A percentile compares a stretch with the other conserved stretches of the same genome.
Evolutionary conservation across 2,329 filamentous ascomycete genomes (phyloP).

Genomic region (Exophiala sp.): DNA sequence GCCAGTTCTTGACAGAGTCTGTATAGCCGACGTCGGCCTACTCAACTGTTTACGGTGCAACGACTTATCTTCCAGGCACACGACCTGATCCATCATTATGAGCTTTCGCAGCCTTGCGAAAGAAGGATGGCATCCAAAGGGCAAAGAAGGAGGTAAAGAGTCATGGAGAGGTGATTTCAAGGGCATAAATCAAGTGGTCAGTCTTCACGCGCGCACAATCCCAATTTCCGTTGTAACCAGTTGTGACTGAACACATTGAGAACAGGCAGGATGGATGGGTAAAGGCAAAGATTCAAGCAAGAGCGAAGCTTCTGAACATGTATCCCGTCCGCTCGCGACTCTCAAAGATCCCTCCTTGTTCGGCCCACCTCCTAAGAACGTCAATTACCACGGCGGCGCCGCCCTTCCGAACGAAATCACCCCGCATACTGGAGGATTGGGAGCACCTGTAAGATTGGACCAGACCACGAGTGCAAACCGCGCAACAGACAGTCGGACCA

Average conservation of each 20-base stretch:
- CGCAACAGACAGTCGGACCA: conserved; percentile 30
- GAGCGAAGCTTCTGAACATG: conserved; percentile 42
- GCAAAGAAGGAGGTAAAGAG: conserved; percentile 51
- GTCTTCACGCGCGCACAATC: conserved; percentile 18
- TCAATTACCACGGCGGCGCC: conserved; percentile 47
- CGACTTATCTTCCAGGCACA: background rate
- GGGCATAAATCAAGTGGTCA: conserved; percentile 56
- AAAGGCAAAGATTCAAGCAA: conserved; percentile 49
- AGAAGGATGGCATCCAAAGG: conserved; percentile 54
- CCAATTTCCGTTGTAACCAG: background rate
- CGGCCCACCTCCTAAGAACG: conserved; percentile 72
- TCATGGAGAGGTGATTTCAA: conserved; percentile 56
- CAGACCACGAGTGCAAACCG: conserved; percentile 35
- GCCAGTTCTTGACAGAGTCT: too few relatives aligned
- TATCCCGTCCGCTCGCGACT: conserved; percentile 62
- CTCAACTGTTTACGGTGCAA: too few relatives aligned
- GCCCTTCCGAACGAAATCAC: conserved; percentile 45
- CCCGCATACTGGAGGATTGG: conserved; percentile 42
- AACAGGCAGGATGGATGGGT: conserved; percentile 57
- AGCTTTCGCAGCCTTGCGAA: conserved; percentile 46
- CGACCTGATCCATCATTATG: background rate
- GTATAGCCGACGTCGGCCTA: too few relatives aligned
- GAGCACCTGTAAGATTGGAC: conserved; percentile 41
- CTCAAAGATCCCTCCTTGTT: conserved; percentile 76
- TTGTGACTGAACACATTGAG: background rate